Evolutionary conservation across 2,329 filamentous ascomycete species (phyloP).

Genomic region (Ophiostoma quercus): DNA sequence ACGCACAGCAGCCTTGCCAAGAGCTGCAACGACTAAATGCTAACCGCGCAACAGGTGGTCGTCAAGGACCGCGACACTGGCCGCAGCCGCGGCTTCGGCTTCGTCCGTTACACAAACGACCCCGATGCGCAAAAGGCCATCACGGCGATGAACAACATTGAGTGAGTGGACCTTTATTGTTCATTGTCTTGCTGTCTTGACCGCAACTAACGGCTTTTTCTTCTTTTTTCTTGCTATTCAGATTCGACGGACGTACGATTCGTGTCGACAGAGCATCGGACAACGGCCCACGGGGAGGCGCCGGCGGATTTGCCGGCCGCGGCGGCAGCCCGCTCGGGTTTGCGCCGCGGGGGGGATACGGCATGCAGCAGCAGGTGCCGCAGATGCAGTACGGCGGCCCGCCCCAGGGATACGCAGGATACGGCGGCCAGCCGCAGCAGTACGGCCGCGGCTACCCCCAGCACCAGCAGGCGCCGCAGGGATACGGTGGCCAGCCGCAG

Average conservation of each 20-base stretch:
- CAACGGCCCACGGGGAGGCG: slow-evolving; percentile 53
- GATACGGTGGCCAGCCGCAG: slow-evolving; percentile 40
- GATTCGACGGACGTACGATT: slow-evolving; percentile 74
- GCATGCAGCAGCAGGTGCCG: slow-evolving; percentile 33
- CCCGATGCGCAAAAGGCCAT: slow-evolving; percentile 73
- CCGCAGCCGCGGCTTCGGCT: slow-evolving; percentile 94
- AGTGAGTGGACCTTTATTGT: slow-evolving; percentile 56
- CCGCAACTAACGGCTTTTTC: slow-evolving; percentile 15
- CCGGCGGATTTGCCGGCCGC: slow-evolving; percentile 40
- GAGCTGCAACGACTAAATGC: not conserved
- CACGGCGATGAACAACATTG: slow-evolving; percentile 75
- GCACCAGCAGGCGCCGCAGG: slow-evolving; percentile 32
- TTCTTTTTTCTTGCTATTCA: slow-evolving; percentile 25
- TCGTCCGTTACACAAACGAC: slow-evolving; percentile 81
- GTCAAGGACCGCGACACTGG: slow-evolving; percentile 97
- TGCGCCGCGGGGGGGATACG: slow-evolving; percentile 34
- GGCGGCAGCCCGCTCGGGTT: slow-evolving; percentile 34
- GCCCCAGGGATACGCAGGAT: slow-evolving; percentile 37
- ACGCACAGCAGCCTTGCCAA: not conserved
- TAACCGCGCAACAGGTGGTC: slow-evolving; percentile 61
- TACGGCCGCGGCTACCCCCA: slow-evolving; percentile 42
- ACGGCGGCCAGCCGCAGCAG: slow-evolving; percentile 33
- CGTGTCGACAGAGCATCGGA: slow-evolving; percentile 95
- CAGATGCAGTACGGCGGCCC: slow-evolving; percentile 36
- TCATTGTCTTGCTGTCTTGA: not conserved